These are phyloP conservation scores for Tetraselmis chui DNA, from an alignment of 139 green algal genomes.

Conservation along the genomic window DNA sequence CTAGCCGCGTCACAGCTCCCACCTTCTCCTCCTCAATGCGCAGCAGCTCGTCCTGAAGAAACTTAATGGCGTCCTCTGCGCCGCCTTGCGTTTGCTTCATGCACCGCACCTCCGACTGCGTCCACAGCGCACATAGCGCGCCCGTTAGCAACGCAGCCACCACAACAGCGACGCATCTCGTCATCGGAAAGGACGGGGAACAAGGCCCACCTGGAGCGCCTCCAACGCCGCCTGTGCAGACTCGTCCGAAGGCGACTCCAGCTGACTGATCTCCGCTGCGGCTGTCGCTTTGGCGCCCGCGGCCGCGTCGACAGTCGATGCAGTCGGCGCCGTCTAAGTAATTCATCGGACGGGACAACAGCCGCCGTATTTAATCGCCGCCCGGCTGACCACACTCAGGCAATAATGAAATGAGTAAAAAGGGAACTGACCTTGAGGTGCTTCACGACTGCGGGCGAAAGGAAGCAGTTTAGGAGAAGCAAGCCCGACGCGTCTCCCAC, in stretches of 20 bases:
- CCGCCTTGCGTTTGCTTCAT: constrained; percentile 18
- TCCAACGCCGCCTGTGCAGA: constrained; percentile 7
- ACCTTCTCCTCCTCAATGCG: constrained; percentile 4
- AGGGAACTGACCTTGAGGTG: background rate
- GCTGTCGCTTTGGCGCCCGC: background rate
- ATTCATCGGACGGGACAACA: no score
- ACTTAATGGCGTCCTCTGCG: background rate
- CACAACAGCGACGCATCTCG: no score
- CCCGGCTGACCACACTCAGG: no score
- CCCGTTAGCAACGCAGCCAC: no score
- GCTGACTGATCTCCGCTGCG: background rate
- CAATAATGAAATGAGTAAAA: no score
- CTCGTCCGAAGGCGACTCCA: background rate
- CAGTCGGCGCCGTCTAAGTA: background rate
- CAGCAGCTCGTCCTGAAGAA: background rate
- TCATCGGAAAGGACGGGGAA: no score
- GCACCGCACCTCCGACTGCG: constrained; percentile 21
- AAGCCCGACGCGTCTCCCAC: background rate
- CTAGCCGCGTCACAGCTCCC: no score
- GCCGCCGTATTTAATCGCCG: no score
- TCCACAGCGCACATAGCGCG: background rate
- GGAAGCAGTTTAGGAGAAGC: background rate
- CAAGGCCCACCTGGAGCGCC: constrained; percentile 19
- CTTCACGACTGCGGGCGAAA: background rate
- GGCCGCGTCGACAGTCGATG: background rate